Evolutionary conservation across 1,284 basidiomycete genomes (phyloP), one percentile per base, ranked within the genome.

Genomic region (Boletellus deceptivus): DNA sequence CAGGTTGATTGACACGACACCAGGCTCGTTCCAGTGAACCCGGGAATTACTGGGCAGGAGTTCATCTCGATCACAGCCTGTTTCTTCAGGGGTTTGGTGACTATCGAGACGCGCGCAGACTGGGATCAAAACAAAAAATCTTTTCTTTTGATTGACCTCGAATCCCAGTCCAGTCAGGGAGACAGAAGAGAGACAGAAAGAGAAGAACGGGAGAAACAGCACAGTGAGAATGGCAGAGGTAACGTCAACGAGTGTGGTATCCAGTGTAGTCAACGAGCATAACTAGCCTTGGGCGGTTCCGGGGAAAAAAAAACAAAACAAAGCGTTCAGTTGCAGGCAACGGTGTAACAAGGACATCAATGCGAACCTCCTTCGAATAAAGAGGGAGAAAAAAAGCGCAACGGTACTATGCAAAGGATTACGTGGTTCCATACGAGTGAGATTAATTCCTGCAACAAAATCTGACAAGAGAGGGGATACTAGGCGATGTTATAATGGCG

Each of bases 391-490:
- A 44, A 42, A 37, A 31, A 31, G 29, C n/a, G 47, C 29, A 45
- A 42, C 31, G 25, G 37, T 18, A 39, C 37, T 17, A 27, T 20
- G 39, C 4, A 50, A 55, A 35, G 27, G 35, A 65, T 63, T 59
- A 65, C 20, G 53, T 43, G 48, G 52, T 63, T 56, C 42, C 22
- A 17, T 63, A 62, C 34, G 46, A 38, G 42, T 35, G 42, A 49
- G 45, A 48, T 64, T 64, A 66, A 50, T 42, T 57, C 63, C 59
- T 49, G 56, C 50, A 44, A 62, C 50, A 36, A 45, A 37, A 31
- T 59, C 42, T 41, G 41, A 48, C 35, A 29, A 43, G 31, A 43
- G 33, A 24, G 31, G 36, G 25, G 46, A 60, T 51, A 52, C 45
- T 54, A 51, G 36, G 42, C 17, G 24, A 22, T 50, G 49, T 34